Base-by-base conservation (phyloP, 768 basidiomycete species). In the Boletus pseudo-olivaceus region DNA sequence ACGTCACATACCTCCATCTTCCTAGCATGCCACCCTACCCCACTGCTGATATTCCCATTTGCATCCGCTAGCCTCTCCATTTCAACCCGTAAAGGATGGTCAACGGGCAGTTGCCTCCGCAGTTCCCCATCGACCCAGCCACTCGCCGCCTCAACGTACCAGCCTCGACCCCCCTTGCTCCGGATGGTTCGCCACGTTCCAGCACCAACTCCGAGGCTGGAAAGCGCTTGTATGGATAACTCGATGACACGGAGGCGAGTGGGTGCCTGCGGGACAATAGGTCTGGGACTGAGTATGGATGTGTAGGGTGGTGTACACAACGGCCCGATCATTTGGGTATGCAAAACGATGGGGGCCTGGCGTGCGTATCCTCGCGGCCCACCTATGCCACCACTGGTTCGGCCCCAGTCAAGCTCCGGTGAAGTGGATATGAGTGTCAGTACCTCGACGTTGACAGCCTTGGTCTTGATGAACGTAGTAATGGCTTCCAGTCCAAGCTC, bases 21-120 rank as follows among this genome's bases (percentile, higher is more conserved):
- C 54, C 95, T 75, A 20, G 90, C 85, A 72, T 97, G 93, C 94
- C 95, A 98, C 1, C 96, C 96, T 6, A 96, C 82, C 4, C 88
- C 89, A 63, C 88, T 91, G 67, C 80, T 88, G n/a, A 96, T 92
- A 63, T 91, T 90, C 9, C 93, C 92, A 59, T 91, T 90, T 5
- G 89, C 85, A 53, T 85, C 78, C 10, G 90, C 84, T 20, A 97
- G 74, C 49, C 80, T 78, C 59, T 83, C 81, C 67, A 96, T 76
- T 65, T 90, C 88, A 27, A 71, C 66, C 47, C 94, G 75, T 70
- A 88, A 81, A 3, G 86, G 83, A 68, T 96, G 88, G 4, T 74
- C 76, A 15, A 67, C 65, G 6, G 75, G 70, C 9, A 93, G 70
- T 61, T 86, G 84, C 35, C 90, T 73, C 62, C 73, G 73, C 53